These are phyloP conservation scores for Coelastrella sp. DNA, from an alignment of 139 green algal species.

Conservation along the genomic window DNA sequence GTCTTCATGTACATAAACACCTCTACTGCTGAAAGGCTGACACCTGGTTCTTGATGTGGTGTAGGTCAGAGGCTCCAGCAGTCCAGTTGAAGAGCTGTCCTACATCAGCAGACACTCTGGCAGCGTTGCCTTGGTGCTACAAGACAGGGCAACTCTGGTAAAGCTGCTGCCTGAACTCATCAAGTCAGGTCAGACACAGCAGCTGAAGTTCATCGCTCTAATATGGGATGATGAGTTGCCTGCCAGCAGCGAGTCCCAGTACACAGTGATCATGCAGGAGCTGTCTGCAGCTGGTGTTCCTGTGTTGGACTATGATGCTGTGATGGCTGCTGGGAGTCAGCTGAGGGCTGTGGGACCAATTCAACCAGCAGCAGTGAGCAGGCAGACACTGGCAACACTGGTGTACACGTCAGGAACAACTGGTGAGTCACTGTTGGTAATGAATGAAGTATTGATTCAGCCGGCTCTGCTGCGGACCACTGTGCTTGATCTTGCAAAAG, in stretches of 20 bases:
- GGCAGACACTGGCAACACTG: constrained; percentile 5
- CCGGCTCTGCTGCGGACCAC: constrained; percentile 92
- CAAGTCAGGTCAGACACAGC: constrained; percentile 24
- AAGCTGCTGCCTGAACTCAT: constrained; percentile 68
- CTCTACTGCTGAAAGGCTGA: no score
- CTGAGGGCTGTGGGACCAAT: constrained; percentile 14
- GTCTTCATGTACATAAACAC: no score
- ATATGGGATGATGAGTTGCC: constrained; percentile 72
- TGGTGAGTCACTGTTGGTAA: constrained; percentile 48
- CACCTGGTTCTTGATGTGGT: no score
- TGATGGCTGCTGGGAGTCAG: neutral
- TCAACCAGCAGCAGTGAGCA: neutral
- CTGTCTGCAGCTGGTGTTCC: neutral
- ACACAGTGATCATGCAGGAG: neutral
- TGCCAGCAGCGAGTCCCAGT: neutral
- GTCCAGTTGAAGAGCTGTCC: constrained; percentile 81
- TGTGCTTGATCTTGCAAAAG: no score
- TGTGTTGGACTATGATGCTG: constrained; percentile 14
- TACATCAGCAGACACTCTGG: constrained; percentile 84
- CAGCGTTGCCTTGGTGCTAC: constrained; percentile 74
- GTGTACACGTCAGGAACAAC: constrained; percentile 27
- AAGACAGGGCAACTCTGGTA: constrained; percentile 79
- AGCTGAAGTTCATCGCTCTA: constrained; percentile 77
- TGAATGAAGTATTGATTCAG: constrained; percentile 83
- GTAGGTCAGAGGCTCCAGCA: constrained; percentile 81